Conservation (phyloP, 129 eudicot genomes). For the Kitagawia praeruptora region DNA sequence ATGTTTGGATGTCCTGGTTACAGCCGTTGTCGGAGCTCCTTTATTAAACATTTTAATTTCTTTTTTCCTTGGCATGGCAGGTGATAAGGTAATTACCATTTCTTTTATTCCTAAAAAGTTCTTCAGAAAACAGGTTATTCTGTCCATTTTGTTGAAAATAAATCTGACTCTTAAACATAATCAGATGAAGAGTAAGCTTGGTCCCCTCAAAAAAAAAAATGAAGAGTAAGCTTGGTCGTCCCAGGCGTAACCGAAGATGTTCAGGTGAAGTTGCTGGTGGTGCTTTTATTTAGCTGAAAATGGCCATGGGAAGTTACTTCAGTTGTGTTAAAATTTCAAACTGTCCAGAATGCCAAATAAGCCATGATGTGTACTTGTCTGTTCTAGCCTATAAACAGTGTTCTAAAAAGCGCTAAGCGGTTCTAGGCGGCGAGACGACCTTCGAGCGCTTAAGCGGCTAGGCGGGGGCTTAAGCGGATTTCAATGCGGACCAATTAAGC, state of each 20-base stretch:
- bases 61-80: not conserved
- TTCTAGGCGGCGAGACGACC: too few species aligned
- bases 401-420: too few species aligned
- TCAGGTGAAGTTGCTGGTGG: not conserved
- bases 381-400: too few species aligned
- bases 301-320: too few species aligned
- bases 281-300: too few species aligned
- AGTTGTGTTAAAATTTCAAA: too few species aligned
- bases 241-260: not conserved
- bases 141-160: not conserved
- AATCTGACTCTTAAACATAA: not conserved
- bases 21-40: not conserved
- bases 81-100: not conserved
- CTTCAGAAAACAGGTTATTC: not conserved
- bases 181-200: not conserved
- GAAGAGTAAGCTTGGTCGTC: not conserved
- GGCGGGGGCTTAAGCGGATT: too few species aligned
- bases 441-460: too few species aligned
- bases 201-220: too few species aligned
- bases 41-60: not conserved
- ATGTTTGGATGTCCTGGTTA: not conserved
- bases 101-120: not conserved
- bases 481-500: too few species aligned
- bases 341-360: too few species aligned
- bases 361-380: too few species aligned